Conservation (phyloP, 2,329 filamentous ascomycete species). For the Ophiostoma quercus region DNA sequence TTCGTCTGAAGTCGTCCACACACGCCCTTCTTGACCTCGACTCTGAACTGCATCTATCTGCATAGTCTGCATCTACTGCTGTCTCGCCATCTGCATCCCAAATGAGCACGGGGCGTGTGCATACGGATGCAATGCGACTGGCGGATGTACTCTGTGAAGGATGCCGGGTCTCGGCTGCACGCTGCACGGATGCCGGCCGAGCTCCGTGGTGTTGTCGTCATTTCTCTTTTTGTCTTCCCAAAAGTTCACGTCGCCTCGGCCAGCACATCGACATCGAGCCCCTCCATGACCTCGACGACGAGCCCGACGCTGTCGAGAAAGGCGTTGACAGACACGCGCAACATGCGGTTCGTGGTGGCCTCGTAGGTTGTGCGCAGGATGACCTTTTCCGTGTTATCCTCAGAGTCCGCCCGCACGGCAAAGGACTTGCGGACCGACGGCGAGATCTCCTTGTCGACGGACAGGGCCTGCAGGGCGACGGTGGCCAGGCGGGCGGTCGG, state of each 20-base stretch:
- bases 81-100: background rate
- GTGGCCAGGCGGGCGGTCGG: slow-evolving; percentile 72
- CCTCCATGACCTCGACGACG: slow-evolving; percentile 82
- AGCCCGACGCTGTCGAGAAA: slow-evolving; percentile 88
- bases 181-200: background rate
- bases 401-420: slow-evolving; percentile 34
- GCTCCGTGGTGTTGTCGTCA: background rate
- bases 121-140: background rate
- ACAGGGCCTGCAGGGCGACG: slow-evolving; percentile 67
- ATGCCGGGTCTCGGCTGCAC: background rate
- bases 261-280: slow-evolving; percentile 80
- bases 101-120: background rate
- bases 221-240: too few relatives aligned
- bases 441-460: slow-evolving; percentile 86
- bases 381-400: slow-evolving; percentile 35
- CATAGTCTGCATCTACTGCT: too few relatives aligned
- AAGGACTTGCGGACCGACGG: slow-evolving; percentile 72
- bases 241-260: slow-evolving; percentile 30
- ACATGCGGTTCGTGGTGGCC: slow-evolving; percentile 92
- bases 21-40: background rate
- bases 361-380: slow-evolving; percentile 71
- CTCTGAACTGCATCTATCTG: background rate
- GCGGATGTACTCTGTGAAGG: too few relatives aligned
- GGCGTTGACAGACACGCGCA: slow-evolving; percentile 90
- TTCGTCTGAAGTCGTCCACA: background rate